Base-by-base conservation (phyloP, 805 yeast genomes). In the Metschnikowia reukaufii region DNA sequence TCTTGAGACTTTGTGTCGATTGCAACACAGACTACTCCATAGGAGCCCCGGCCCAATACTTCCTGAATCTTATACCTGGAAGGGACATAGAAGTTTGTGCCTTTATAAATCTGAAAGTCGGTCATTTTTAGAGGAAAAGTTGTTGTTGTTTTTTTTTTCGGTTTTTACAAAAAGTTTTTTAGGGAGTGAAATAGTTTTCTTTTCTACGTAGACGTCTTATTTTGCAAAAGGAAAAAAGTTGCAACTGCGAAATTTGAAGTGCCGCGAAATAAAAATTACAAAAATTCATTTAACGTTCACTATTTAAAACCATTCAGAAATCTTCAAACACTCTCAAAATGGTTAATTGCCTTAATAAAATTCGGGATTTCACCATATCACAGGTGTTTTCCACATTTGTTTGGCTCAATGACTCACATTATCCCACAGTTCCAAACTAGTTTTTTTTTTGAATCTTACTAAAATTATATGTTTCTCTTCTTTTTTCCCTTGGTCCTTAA, bases 21-120 rank as follows among this genome's bases (percentile, higher is more conserved):
- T 0, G 92, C 95, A 3, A 88, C 81, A 54, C 94, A 87, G 4
- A 89, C 96, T 0, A 83, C 79, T 0, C 96, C 96, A 62, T 89
- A 89, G 0, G 96, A 84, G 0, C 96, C 96, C 59, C 83, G 83
- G 0, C 96, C 96, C 44, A 89, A 70, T 2, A 83, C 70, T 32
- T 73, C 71, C 20, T 74, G 64, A 13, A 87, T 70, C 43, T 76
- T 70, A 63, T 87, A 88, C 32, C 87, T 67, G 1, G 74, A 63
- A 50, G 85, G 84, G 42, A 86, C 69, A 37, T 79, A 79, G 62
- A 88, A 87, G 45, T 82, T 51, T n/a, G 56, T 49, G 27, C 46
- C 35, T 32, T 51, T 48, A 42, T 45, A 55, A 15, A 45, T 54
- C 27, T 51, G 51, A 47, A 47, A 55, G 12, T 55, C 58, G 6